Evolutionary conservation across 768 basidiomycete species (phyloP).

Genomic region (Mycena vulgaris): DNA sequence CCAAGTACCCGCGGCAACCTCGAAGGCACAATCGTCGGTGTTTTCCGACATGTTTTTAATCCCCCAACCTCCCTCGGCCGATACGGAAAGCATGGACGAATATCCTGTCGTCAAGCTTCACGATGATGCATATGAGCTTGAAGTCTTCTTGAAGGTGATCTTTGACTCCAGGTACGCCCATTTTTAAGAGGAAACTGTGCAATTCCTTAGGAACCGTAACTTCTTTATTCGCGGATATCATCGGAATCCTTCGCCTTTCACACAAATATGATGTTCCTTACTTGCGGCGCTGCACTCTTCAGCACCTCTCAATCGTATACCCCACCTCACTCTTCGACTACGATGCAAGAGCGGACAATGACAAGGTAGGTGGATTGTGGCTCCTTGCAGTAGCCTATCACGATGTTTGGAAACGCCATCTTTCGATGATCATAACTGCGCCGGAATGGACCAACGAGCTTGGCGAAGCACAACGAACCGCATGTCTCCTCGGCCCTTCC

Average conservation of each 20-base stretch:
- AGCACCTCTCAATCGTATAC: no score
- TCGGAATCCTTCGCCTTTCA: no score
- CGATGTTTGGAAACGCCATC: background rate
- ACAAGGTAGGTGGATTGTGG: conserved; percentile 23
- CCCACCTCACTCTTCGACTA: no score
- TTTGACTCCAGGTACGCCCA: no score
- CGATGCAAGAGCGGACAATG: no score
- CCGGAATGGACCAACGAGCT: background rate
- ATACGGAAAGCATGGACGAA: background rate
- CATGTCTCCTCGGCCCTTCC: background rate
- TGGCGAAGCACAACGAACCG: background rate
- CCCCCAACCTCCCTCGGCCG: conserved; percentile 10
- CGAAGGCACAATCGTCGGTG: conserved; percentile 23
- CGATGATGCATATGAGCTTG: conserved; percentile 20
- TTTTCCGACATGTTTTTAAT: conserved; percentile 28
- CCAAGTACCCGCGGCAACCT: conserved; percentile 8
- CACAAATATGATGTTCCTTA: no score
- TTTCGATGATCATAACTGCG: background rate
- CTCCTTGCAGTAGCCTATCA: conserved; percentile 19
- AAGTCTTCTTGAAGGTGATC: no score
- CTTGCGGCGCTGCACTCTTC: no score
- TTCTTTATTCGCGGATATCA: no score
- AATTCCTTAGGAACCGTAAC: no score
- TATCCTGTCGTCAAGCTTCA: conserved; percentile 17
- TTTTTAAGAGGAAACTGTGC: no score